Evolutionary conservation across 768 basidiomycete genomes (phyloP), one percentile per base, ranked within the genome.

Genomic region (Hortiboletus flavorubellus): DNA sequence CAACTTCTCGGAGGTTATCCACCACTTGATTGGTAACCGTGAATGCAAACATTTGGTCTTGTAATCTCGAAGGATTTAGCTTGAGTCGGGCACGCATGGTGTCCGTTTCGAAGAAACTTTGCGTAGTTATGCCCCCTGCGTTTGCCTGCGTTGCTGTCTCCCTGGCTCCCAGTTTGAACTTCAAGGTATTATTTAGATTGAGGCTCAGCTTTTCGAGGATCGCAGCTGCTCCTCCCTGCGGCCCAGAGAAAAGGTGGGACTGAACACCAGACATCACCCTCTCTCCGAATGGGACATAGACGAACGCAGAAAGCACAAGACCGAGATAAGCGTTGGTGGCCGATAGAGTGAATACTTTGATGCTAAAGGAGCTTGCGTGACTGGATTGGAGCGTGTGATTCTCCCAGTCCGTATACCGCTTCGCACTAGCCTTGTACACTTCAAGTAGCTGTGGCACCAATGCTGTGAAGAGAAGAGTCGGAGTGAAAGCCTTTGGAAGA

Each of bases 241-340:
- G 49, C 11, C 55, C 57, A 31, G 61, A 63, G 49, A 69, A 72
- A 37, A 74, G 49, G 52, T 63, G 53, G 6, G 52, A 29, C 35
- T 75, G 76, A 31, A 80, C 74, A 47, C 76, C 67, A 8, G 78
- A 74, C 89, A 94, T 93, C 58, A 93, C 84, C 49, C 81, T 80
- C 66, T 88, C 88, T 30, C 94, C 94, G 59, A 95, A 97, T 0
- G 94, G 94, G 5, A 96, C 91, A 68, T 98, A 99, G 47, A 97
- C 82, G 66, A 94, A 98, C 15, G 95, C 93, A n/a, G 89, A 92
- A 15, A 98, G 83, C 7, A 83, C 85, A n/a, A 99, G 81, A 39
- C 90, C 89, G 48, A 94, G 84, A 68, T 95, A 98, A 0, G 96
- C 89, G 18, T 95, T 93, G 65, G 98, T 82, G 0, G 89, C 85